phyloP scores from a whole-genome alignment of 2,329 filamentous ascomycete genomes.

The Achaetomium macrosporum region DNA sequence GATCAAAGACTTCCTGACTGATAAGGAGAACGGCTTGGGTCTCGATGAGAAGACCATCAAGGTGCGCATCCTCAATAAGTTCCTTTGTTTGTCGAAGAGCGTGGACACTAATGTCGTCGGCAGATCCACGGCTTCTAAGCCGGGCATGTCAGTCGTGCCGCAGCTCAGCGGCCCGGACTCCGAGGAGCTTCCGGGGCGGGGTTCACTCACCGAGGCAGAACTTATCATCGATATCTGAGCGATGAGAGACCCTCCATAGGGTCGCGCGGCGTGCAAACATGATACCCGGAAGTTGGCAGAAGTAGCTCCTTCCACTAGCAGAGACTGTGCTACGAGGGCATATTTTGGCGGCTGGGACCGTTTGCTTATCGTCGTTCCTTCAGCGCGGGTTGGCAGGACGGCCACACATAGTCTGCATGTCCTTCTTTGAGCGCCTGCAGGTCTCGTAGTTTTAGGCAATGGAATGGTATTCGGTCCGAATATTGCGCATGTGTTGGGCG shows the following conservation, averaged over 20 bases:
- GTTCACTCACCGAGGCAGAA: slow-evolving; percentile 5
- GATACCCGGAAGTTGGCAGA: slow-evolving; percentile 23
- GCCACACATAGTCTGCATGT: slow-evolving; percentile 17
- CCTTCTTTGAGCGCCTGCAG: slow-evolving; percentile 21
- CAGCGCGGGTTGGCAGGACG: slow-evolving; percentile 14
- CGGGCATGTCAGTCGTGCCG: slow-evolving; percentile 32
- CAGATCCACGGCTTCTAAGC: slow-evolving; percentile 60
- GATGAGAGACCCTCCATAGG: slow-evolving; percentile 9
- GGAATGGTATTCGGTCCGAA: slow-evolving; percentile 13
- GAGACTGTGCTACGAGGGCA: slow-evolving; percentile 8
- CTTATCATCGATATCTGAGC: slow-evolving; percentile 14
- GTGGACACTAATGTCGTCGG: background rate
- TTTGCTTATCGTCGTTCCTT: slow-evolving; percentile 18
- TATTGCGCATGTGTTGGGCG: background rate
- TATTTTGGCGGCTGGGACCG: slow-evolving; percentile 14
- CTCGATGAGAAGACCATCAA: slow-evolving; percentile 97
- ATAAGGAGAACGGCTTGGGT: slow-evolving; percentile 91
- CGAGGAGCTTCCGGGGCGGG: slow-evolving; percentile 15
- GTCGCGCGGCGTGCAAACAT: slow-evolving; percentile 21
- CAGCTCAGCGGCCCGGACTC: slow-evolving; percentile 17
- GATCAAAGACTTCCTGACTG: slow-evolving; percentile 93
- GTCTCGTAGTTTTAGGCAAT: slow-evolving; percentile 19
- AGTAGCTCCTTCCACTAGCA: slow-evolving; percentile 16
- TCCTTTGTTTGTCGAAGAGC: background rate
- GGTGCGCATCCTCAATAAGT: slow-evolving; percentile 41